Conservation (phyloP, 129 eudicot genomes). For the Flaveria sonorensis region DNA sequence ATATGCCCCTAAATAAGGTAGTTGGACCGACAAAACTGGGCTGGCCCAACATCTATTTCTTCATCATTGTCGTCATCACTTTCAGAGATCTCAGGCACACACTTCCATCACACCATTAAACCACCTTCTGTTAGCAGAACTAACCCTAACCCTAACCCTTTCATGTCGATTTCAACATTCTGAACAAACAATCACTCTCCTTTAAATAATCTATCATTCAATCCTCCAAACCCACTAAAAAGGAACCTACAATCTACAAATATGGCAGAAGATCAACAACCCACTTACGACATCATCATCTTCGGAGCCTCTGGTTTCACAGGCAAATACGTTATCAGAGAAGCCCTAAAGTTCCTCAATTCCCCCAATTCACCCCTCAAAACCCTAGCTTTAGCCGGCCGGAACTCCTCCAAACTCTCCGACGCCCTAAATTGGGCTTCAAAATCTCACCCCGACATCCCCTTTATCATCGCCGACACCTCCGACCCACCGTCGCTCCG, state of each 20-base stretch:
- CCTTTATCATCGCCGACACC: conserved; percentile 53
- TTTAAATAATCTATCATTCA: not conserved
- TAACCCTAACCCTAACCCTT: not conserved
- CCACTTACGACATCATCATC: conserved; percentile 66
- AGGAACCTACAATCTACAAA: not conserved
- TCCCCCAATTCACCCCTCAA: conserved; percentile 57
- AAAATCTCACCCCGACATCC: conserved; percentile 56
- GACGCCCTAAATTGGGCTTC: conserved; percentile 80
- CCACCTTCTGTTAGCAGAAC: not conserved
- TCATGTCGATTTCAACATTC: not conserved
- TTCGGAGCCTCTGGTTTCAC: conserved; percentile 98
- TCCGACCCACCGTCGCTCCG: conserved; percentile 67
- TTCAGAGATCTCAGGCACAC: not conserved
- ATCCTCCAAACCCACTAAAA: not conserved
- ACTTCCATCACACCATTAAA: not conserved
- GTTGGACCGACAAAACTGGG: not conserved
- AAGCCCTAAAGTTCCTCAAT: conserved; percentile 82
- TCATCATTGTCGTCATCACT: not conserved
- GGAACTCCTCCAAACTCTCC: conserved; percentile 53
- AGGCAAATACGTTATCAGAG: conserved; percentile 81
- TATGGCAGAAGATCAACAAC: conserved; percentile 29
- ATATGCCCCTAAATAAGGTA: not conserved
- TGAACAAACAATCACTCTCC: not conserved
- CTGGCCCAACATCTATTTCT: not conserved
- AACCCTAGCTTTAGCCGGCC: conserved; percentile 83